Evolutionary conservation across 345 rosid genomes (phyloP).

Genomic region (Rhodomyrtus tomentosa): DNA sequence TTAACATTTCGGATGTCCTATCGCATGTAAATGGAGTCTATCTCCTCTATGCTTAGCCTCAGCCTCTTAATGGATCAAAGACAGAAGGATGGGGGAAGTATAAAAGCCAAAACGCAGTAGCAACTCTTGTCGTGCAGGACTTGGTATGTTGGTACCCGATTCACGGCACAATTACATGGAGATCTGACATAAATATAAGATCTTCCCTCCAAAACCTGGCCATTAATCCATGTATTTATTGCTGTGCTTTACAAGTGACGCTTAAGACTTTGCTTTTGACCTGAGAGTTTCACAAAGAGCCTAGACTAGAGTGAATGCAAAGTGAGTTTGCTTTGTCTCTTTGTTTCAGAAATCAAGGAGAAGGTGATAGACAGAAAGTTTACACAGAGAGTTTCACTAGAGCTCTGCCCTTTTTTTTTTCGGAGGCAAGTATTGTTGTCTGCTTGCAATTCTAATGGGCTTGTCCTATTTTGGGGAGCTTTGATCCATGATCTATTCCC

Average conservation of each 20-base stretch:
- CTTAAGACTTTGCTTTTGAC: background rate
- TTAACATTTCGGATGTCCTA: background rate
- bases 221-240: background rate
- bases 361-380: background rate
- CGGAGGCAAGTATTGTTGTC: too few species aligned
- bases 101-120: background rate
- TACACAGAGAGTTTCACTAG: too few species aligned
- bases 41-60: background rate
- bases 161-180: background rate
- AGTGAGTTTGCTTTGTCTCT: background rate
- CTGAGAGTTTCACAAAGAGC: background rate
- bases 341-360: background rate
- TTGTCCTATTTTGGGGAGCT: background rate
- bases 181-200: background rate
- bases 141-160: background rate
- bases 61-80: background rate
- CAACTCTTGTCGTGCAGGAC: background rate
- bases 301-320: background rate
- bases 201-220: background rate
- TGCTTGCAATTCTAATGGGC: background rate
- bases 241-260: background rate
- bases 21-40: background rate
- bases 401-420: too few species aligned
- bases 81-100: background rate
- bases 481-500: background rate